Percentiles rank a stretch among this genome's conserved stretches.
phyloP scores from a whole-genome alignment of 495 filamentous ascomycete species.

The Hypoxylon cercidicola region DNA sequence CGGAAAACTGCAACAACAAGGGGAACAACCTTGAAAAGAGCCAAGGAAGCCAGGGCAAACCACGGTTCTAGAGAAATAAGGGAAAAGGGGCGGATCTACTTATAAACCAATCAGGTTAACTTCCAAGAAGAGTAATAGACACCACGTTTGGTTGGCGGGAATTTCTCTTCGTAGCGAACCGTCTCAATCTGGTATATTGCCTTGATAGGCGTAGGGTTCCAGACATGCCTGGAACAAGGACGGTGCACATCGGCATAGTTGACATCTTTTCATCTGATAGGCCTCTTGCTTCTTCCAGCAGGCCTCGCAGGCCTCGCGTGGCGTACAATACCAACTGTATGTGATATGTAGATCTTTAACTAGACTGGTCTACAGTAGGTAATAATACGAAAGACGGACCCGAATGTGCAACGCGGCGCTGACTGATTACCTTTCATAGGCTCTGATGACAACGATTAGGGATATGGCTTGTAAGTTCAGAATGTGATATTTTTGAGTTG shows the following conservation, averaged over 20 bases:
- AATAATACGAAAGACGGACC: neutral
- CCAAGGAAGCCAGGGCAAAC: conserved; percentile 16
- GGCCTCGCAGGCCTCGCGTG: conserved; percentile 18
- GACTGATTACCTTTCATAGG: conserved; percentile 19
- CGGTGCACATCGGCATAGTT: conserved; percentile 11
- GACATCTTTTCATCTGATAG: conserved; percentile 21
- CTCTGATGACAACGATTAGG: conserved; percentile 5
- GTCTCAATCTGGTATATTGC: conserved; percentile 23
- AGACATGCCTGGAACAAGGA: conserved; percentile 10
- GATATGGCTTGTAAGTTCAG: conserved; percentile 20
- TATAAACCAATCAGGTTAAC: conserved; percentile 24
- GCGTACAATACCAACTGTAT: conserved; percentile 3
- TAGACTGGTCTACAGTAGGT: neutral
- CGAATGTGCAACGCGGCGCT: neutral
- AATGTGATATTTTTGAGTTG: neutral
- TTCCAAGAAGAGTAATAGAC: conserved; percentile 30
- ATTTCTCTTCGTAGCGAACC: conserved; percentile 10
- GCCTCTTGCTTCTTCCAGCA: conserved; percentile 10
- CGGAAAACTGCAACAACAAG: conserved; percentile 32
- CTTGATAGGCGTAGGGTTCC: conserved; percentile 21
- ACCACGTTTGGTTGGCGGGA: conserved; percentile 18
- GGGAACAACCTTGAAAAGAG: conserved; percentile 11
- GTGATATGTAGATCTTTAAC: conserved; percentile 21
- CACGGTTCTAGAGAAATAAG: conserved; percentile 15
- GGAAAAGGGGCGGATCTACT: conserved; percentile 16